Evolutionary conservation across 208 protist species (phyloP).

Genomic region (Porcisia hertigi): DNA sequence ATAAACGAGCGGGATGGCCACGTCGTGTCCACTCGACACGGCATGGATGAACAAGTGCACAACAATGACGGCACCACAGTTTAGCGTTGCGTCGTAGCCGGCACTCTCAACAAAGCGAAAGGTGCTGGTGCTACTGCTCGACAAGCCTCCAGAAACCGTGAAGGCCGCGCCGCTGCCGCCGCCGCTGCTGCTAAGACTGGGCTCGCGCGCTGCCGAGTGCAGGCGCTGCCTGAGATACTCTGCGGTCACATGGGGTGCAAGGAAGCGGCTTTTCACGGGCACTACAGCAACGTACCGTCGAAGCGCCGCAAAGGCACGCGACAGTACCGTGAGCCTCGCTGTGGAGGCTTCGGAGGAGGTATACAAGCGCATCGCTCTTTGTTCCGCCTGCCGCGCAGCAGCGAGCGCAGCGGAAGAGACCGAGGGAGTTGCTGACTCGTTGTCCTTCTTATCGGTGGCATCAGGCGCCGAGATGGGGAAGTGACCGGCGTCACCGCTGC

Average conservation of each 20-base stretch:
- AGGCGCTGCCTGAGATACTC: slow-evolving; percentile 68
- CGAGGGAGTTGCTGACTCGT: background rate
- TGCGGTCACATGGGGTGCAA: slow-evolving; percentile 62
- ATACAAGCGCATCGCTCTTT: slow-evolving; percentile 43
- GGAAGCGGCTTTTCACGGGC: slow-evolving; percentile 38
- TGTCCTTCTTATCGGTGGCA: background rate
- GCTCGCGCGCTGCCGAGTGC: slow-evolving; percentile 32
- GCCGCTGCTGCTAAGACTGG: slow-evolving; percentile 1
- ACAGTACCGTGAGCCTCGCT: slow-evolving; percentile 67
- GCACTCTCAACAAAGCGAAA: background rate
- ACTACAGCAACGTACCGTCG: slow-evolving; percentile 52
- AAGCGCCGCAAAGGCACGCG: slow-evolving; percentile 71
- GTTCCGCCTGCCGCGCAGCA: slow-evolving; percentile 3
- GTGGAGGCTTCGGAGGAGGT: slow-evolving; percentile 46
- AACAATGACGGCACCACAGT: slow-evolving; percentile 83
- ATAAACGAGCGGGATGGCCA: slow-evolving; percentile 61
- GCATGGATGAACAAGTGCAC: slow-evolving; percentile 71
- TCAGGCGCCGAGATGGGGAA: background rate
- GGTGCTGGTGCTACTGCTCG: slow-evolving; percentile 10
- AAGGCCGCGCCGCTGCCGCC: slow-evolving; percentile 10
- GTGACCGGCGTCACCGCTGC: slow-evolving; percentile 1
- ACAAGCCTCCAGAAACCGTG: background rate
- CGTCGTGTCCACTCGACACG: slow-evolving; percentile 22
- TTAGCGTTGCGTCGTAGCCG: slow-evolving; percentile 62
- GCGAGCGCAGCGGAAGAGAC: slow-evolving; percentile 1